A percentile compares a stretch with the other conserved stretches of the same genome.
phyloP scores from a whole-genome alignment of 768 basidiomycete genomes.

The Lentinula boryana region DNA sequence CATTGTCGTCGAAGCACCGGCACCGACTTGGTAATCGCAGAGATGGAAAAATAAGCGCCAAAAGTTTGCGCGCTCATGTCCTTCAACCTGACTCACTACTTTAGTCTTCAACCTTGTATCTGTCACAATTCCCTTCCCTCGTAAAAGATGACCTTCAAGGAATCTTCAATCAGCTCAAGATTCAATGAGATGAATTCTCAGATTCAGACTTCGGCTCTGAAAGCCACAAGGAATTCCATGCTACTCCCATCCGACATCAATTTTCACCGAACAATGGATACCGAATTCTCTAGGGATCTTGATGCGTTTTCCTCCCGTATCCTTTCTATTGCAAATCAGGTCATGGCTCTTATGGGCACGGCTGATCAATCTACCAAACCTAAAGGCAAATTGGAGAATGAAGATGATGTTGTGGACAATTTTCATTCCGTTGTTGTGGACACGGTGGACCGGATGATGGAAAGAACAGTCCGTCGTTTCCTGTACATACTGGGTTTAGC shows the following conservation, averaged over 20 bases:
- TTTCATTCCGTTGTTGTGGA: conserved; percentile 79
- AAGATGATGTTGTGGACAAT: conserved; percentile 82
- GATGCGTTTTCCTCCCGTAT: conserved; percentile 66
- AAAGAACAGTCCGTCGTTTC: conserved; percentile 54
- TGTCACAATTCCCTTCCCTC: neutral
- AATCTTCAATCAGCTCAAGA: neutral
- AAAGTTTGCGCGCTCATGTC: neutral
- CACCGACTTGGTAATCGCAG: no score
- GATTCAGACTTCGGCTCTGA: conserved; percentile 57
- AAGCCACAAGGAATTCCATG: conserved; percentile 56
- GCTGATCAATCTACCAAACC: conserved; percentile 41
- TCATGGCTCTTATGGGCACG: conserved; percentile 49
- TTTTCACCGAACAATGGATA: conserved; percentile 88
- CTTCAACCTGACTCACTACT: no score
- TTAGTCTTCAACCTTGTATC: no score
- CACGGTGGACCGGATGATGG: conserved; percentile 77
- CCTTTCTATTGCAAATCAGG: conserved; percentile 57
- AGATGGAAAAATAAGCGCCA: neutral
- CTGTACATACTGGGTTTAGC: neutral
- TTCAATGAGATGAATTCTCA: conserved; percentile 52
- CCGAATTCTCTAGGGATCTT: conserved; percentile 58
- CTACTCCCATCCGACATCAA: conserved; percentile 67
- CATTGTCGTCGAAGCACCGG: neutral
- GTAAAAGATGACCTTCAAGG: neutral
- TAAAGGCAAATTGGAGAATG: conserved; percentile 48